These are phyloP conservation scores for Apocynum venetum DNA, from an alignment of 257 asterid species.

Conservation along the genomic window DNA sequence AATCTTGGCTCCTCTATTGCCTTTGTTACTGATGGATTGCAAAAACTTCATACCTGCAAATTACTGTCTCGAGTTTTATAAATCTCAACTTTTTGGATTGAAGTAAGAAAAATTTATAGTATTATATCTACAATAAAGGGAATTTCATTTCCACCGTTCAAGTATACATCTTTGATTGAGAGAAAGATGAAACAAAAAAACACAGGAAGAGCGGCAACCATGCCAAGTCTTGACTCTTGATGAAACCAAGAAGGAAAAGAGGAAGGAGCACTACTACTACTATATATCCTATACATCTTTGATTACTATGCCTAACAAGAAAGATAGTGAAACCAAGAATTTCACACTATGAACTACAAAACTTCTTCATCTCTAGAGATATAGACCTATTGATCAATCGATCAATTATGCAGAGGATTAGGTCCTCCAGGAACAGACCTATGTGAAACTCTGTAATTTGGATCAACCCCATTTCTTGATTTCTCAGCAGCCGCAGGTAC, in stretches of 20 bases:
- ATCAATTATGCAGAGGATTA: constrained; percentile 58
- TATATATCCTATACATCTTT: constrained; percentile 6
- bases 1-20: not conserved
- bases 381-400: not conserved
- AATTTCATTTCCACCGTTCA: not conserved
- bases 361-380: not conserved
- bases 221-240: not conserved
- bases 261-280: not conserved
- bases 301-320: not conserved
- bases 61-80: not conserved
- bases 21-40: not conserved
- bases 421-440: constrained; percentile 57
- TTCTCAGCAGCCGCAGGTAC: constrained; percentile 25
- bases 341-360: constrained; percentile 20
- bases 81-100: not conserved
- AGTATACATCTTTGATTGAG: constrained; percentile 3
- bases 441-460: constrained; percentile 25
- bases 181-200: not conserved
- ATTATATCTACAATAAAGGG: not conserved
- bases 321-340: not conserved
- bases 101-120: too few relatives aligned
- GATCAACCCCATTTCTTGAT: constrained; percentile 21
- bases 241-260: not conserved
- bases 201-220: not conserved
- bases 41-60: not conserved